Percentiles rank a stretch among this genome's conserved stretches.
Evolutionary conservation across 352 stramenopile species (phyloP).

Genomic region (Globisporangium uncinulatum): DNA sequence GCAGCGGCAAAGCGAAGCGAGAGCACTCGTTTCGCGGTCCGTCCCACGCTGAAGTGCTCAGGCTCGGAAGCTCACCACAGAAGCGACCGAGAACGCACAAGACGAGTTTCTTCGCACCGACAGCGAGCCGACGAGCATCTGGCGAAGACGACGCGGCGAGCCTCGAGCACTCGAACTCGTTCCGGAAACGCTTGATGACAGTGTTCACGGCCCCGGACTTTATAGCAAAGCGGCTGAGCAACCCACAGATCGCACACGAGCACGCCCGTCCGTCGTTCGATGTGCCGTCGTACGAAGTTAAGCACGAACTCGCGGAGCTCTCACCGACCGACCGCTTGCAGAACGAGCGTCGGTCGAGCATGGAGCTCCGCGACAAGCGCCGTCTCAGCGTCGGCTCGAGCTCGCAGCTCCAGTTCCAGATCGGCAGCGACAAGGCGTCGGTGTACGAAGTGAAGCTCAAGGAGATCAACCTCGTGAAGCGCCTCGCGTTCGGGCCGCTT

Average conservation of each 20-base stretch:
- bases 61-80: neutral
- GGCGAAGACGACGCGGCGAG: neutral
- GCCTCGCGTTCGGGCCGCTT: conserved; percentile 58
- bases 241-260: conserved; percentile 5
- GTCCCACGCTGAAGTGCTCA: neutral
- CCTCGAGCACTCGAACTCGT: conserved; percentile 7
- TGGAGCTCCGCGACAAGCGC: conserved; percentile 49
- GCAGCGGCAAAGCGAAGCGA: neutral
- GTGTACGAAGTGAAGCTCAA: conserved; percentile 80
- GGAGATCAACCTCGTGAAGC: conserved; percentile 69
- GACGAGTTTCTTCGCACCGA: neutral
- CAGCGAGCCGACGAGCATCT: neutral
- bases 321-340: conserved; percentile 46
- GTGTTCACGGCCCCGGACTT: neutral
- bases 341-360: conserved; percentile 55
- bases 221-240: conserved; percentile 5
- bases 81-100: neutral
- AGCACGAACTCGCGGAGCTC: conserved; percentile 44
- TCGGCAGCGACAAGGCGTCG: conserved; percentile 60
- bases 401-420: conserved; percentile 59
- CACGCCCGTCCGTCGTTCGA: conserved; percentile 46
- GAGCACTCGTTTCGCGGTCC: conserved; percentile 1
- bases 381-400: conserved; percentile 53
- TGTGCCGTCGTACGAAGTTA: conserved; percentile 47
- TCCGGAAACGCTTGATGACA: conserved; percentile 18